Base-by-base conservation (phyloP, 2,329 filamentous ascomycete species). In the Rhytidhysteron rufulum region DNA sequence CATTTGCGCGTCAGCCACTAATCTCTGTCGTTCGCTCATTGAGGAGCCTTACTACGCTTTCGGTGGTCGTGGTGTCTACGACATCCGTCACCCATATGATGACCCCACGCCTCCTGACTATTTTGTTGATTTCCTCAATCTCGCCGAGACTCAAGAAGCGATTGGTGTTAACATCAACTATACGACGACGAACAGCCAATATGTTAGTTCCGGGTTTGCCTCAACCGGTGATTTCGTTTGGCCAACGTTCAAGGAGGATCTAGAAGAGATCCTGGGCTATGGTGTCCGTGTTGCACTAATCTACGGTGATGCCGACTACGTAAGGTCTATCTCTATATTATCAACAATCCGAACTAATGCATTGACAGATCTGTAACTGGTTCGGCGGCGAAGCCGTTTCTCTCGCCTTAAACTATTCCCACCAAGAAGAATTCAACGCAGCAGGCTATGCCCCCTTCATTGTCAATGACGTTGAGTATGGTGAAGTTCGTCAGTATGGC, bases 341-440 rank as follows among this genome's bases (percentile, higher is more conserved):
- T n/a, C n/a, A n/a, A n/a, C n/a, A n/a, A n/a, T n/a, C n/a, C n/a
- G n/a, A n/a, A n/a, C n/a, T n/a, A n/a, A n/a, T n/a, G n/a, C n/a
- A n/a, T n/a, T n/a, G n/a, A 7, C 33, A 67, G 60, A 73, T 72
- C 53, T 76, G 74, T 63, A 79, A 79, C 54, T 79, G 84, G 79
- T 70, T 84, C 50, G 88, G 88, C 15, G 87, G 86, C 19, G 76
- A 93, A 63, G 83, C 83, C 4, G 73, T 87, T 32, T 85, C 82
- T 2, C 70, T 65, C 4, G 73, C 74, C 5, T 63, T 86, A 1
- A 55, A 61, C 24, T 83, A 83, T 51, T 63, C 70, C 1, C 56
- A 67, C 7, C 63, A 67, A 31, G 54, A 62, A 5, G 52, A 61
- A 3, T 93, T 91, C 60, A 67, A 73, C 2, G 64, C 69, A 0